Base-by-base conservation (phyloP, 345 rosid genomes). In the Gossypium arboreum region DNA sequence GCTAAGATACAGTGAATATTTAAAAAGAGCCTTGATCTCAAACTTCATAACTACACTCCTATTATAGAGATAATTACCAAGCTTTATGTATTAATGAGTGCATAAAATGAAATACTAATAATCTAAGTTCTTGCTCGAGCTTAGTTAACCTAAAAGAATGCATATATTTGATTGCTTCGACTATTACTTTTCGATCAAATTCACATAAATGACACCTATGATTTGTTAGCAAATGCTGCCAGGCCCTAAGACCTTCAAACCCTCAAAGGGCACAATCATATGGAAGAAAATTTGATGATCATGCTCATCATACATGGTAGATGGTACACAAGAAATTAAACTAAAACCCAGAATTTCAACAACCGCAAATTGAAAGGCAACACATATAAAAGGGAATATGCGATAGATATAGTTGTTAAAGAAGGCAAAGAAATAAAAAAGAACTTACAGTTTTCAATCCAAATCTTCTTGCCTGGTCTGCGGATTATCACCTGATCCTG, bases 381-480 rank as follows among this genome's bases (percentile, higher is more conserved):
- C 56, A 20, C 56, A 47, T 22, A 22, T 9, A 47, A 2, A 45
- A 66, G 15, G 52, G 70, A 15, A 18, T n/a, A 66, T n/a, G 22
- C 12, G 1, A 67, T 67, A 22, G 34, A 45, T 44, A 45, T 12
- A 44, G 2, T 20, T 45, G n/a, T 67, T 67, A 22, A 12, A 9
- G 18, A 15, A 41, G 50, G 69, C 2, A 1, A 41, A 63, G 3
- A 61, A 16, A 39, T 72, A 34, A 43, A 64, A n/a, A 15, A 75
- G 52, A 59, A 69, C 85, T 74, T 62, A 74, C 45, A 77, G 2
- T 75, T 82, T 80, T 88, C 78, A 88, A 79, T 88, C 91, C 80
- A 90, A 85, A 81, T 90, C 89, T 81, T 88, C 92, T 57, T 78
- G 85, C 69, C 86, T 79, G 69, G 91, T 83, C 66, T 80, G 84